Conservation (phyloP, 768 basidiomycete genomes). For the Lentinus brumalis region DNA sequence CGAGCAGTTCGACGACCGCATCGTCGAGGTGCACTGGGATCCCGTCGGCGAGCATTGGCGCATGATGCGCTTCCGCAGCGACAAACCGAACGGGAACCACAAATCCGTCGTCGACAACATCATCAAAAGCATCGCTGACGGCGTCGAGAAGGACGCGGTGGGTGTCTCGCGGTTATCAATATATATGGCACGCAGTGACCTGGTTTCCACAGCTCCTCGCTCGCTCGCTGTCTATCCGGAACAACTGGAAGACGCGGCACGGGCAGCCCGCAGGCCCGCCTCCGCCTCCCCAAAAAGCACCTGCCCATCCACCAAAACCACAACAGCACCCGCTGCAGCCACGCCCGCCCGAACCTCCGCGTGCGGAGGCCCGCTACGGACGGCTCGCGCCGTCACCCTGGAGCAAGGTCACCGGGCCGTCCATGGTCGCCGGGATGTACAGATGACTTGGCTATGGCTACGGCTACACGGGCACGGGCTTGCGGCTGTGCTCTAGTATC, state of each 20-base stretch:
- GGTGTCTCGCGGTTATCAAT: background rate
- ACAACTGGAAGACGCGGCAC: conserved; percentile 73
- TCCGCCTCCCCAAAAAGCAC: conserved; percentile 20
- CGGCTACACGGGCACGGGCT: background rate
- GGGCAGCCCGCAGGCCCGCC: conserved; percentile 31
- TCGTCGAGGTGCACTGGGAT: conserved; percentile 96
- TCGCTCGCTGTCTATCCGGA: conserved; percentile 62
- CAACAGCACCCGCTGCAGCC: conserved; percentile 20
- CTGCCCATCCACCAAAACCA: conserved; percentile 26
- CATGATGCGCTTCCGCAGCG: conserved; percentile 92
- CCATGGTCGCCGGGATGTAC: conserved; percentile 62
- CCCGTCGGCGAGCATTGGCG: conserved; percentile 66
- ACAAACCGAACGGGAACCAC: conserved; percentile 94
- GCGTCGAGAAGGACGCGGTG: conserved; percentile 87
- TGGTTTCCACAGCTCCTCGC: conserved; percentile 58
- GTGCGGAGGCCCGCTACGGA: conserved; percentile 57
- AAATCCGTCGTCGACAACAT: conserved; percentile 83
- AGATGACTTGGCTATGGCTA: conserved; percentile 41
- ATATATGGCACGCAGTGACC: conserved; percentile 1
- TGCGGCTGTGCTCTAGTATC: background rate
- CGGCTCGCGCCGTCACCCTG: conserved; percentile 63
- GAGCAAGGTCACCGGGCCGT: conserved; percentile 77
- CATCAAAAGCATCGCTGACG: conserved; percentile 88
- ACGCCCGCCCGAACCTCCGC: conserved; percentile 29
- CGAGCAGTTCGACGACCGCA: conserved; percentile 90